These are phyloP conservation scores for Aquilaria malaccensis DNA, from an alignment of 345 rosid species.

Conservation along the genomic window DNA sequence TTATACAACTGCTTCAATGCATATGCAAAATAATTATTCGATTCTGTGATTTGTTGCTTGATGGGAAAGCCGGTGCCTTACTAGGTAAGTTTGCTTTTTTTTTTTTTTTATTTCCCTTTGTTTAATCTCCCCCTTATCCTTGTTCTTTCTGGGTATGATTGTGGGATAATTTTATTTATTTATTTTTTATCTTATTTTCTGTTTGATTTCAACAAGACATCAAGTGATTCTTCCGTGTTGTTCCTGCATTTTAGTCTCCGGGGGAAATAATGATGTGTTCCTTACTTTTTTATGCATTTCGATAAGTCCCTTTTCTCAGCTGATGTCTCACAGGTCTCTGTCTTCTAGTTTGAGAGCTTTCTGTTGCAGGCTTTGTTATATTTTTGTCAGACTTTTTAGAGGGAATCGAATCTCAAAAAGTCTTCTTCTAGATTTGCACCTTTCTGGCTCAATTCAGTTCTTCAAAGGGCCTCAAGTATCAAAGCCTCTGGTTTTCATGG, in stretches of 20 bases:
- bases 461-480: neutral
- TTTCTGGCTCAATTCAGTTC: neutral
- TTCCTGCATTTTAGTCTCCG: conserved; percentile 1
- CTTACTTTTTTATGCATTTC: conserved; percentile 13
- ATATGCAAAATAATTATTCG: neutral
- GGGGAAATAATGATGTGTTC: conserved; percentile 22
- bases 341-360: conserved; percentile 21
- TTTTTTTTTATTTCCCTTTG: neutral
- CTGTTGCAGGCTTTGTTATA: conserved; percentile 17
- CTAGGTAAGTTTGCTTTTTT: neutral
- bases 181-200: too few relatives aligned
- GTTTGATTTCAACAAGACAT: too few relatives aligned
- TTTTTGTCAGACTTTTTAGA: neutral
- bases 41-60: too few relatives aligned
- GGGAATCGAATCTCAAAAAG: conserved; percentile 24
- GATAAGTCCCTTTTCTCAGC: conserved; percentile 7
- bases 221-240: neutral
- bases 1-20: neutral
- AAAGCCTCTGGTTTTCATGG: conserved; percentile 12
- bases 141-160: neutral
- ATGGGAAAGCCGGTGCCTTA: too few relatives aligned
- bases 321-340: conserved; percentile 6
- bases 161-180: neutral
- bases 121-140: neutral
- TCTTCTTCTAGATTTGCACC: conserved; percentile 8